Evolutionary conservation across 1,139 yeast genomes (phyloP).

Genomic region (Blastobotrys buckinghamii): DNA sequence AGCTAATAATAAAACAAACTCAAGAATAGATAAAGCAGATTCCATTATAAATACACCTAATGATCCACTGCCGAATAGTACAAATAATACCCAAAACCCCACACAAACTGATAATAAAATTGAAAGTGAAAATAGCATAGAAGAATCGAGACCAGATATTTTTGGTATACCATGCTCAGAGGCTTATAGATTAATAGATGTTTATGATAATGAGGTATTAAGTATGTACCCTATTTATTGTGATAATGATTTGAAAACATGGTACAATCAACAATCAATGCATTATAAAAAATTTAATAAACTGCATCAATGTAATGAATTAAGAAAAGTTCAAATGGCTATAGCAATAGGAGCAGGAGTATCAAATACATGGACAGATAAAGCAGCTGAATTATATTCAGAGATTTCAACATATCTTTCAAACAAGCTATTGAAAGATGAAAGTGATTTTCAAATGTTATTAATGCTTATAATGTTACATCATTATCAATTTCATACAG

Average conservation of each 20-base stretch:
- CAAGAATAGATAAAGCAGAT: too few relatives aligned
- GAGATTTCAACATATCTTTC: slow-evolving; percentile 16
- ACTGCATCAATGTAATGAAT: not conserved
- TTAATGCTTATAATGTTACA: slow-evolving; percentile 21
- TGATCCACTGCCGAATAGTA: too few relatives aligned
- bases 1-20: not conserved
- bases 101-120: too few relatives aligned
- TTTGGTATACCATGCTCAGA: slow-evolving; percentile 17
- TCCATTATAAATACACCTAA: too few relatives aligned
- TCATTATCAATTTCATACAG: slow-evolving; percentile 25
- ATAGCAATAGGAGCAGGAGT: slow-evolving; percentile 23
- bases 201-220: slow-evolving; percentile 25
- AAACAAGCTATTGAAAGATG: slow-evolving; percentile 16
- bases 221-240: slow-evolving; percentile 26
- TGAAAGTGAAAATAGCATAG: not conserved
- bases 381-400: slow-evolving; percentile 19
- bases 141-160: slow-evolving; percentile 9
- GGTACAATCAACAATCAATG: slow-evolving; percentile 15
- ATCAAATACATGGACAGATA: slow-evolving; percentile 14
- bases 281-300: slow-evolving; percentile 1
- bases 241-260: slow-evolving; percentile 18
- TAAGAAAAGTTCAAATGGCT: slow-evolving; percentile 8
- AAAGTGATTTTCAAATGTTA: slow-evolving; percentile 16
- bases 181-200: slow-evolving; percentile 18
- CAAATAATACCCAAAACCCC: too few relatives aligned